Base-by-base conservation (phyloP, 805 yeast species). In the Nakazawaea laoshanensis region DNA sequence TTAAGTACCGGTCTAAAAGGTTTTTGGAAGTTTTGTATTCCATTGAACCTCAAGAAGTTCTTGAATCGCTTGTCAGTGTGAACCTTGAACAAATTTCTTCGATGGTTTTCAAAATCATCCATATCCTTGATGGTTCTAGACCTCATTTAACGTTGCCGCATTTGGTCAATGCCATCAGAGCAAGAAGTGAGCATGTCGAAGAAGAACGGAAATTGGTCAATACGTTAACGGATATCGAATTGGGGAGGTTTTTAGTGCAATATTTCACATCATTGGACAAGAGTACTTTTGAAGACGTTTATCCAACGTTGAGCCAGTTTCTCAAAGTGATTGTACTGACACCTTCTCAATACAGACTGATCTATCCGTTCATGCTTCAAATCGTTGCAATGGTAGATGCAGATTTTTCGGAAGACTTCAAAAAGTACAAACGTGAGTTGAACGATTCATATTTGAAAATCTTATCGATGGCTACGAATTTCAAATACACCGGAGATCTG, bases 61-160 rank as follows among this genome's bases (percentile, higher is more conserved):
- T 86, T 36, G 94, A 83, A 45, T 66, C 77, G 6, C 52, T 88
- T 38, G 44, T 45, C 12, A 44, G 50, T 5, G 39, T 40, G 18
- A 40, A 47, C 26, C 33, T 26, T 10, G 32, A 38, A 10, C 17
- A 19, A 35, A 40, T 11, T 20, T 44, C 44, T 17, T 42, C 52
- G 6, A 45, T 68, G 5, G 59, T 74, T 9, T 67, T 75, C 44
- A 80, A 77, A 42, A 47, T 84, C 2, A 52, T 84, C n/a, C 86
- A 83, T 50, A 77, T 82, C 2, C 57, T 88, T 30, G 96, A 88
- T 55, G 89, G 92, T 1, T 81, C 94, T 6, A 72, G 83, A 42
- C 82, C 94, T 0, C 82, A 76, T 36, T 46, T 72, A 4, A 81
- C 94, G 0, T 58, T 86, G 10, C 88, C 94, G 0, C 67, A 71